Percentiles rank a stretch among this genome's conserved stretches.
Conservation (phyloP, 179 eudicot species). For the Heliamphora ciliata region DNA sequence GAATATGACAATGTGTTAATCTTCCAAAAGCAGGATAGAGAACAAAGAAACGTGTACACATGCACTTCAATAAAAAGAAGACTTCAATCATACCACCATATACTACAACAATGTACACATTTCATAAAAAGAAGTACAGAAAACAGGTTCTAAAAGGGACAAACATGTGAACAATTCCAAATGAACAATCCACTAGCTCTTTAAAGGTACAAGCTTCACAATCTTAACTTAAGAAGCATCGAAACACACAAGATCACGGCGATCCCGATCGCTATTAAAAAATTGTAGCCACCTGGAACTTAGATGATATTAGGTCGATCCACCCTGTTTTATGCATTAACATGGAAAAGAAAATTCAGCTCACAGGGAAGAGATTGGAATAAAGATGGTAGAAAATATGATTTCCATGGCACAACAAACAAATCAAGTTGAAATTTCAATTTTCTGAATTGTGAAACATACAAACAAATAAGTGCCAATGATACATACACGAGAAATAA, state of each 20-base stretch:
- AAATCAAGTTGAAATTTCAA: background rate
- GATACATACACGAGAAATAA: background rate
- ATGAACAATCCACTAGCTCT: background rate
- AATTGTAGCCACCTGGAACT: constrained; percentile 89
- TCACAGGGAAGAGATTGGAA: background rate
- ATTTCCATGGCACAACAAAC: background rate
- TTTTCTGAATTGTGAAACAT: background rate
- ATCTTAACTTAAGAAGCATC: background rate
- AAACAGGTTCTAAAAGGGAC: background rate
- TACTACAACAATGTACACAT: background rate
- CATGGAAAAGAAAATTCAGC: background rate
- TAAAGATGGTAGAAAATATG: background rate
- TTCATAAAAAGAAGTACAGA: background rate
- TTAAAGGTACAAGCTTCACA: background rate
- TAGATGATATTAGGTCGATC: constrained; percentile 90
- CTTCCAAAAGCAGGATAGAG: background rate
- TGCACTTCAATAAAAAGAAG: background rate
- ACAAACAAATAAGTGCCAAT: background rate
- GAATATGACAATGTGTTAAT: background rate
- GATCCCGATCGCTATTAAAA: constrained; percentile 86
- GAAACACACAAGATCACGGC: constrained; percentile 85
- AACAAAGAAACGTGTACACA: background rate
- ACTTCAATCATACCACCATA: background rate
- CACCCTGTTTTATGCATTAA: constrained; percentile 56
- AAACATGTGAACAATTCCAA: constrained; percentile 5